Base-by-base conservation (phyloP, 768 basidiomycete genomes). In the Podaxis mareebaensis region DNA sequence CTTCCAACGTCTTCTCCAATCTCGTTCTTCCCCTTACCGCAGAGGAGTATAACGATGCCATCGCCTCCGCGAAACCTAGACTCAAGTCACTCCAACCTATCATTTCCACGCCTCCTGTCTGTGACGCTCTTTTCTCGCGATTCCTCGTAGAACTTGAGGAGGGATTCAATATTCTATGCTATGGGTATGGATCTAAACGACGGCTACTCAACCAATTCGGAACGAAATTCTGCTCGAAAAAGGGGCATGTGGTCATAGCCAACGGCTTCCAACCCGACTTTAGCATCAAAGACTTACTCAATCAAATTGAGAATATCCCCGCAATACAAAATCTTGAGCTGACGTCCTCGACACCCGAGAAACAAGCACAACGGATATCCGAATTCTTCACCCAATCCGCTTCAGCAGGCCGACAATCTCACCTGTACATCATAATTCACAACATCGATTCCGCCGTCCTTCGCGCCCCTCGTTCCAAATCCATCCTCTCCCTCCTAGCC, bases 111-210 rank as follows among this genome's bases (percentile, higher is more conserved):
- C 72, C 74, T 54, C 58, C 74, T 28, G 63, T 73, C 58, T 69
- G 77, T 69, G 68, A 74, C 38, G 67, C 72, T 4, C 75, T 84
- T 17, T 88, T 90, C 69, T 75, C 80, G 24, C 83, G 87, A 42
- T 91, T 89, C 72, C 75, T 84, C 49, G 77, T 80, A 65, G 94
- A 98, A 73, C 81, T 98, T 26, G 77, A 79, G 2, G 84, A 89
- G 71, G 95, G 94, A 1, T 98, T 95, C 80, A 95, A 93, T 73
- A 77, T 98, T 49, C 74, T 96, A 20, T 88, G 93, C 74, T 93
- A 94, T 69, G 96, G 96, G 0, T 85, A 87, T 68, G 96, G 96
- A 4, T 95, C 93, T n/a, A 99, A 99, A 72, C 82, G 92, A 60
- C 73, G 70, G 17, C 67, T 90, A 10, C 78, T 99, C 36, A 92